Conservation (phyloP, 768 basidiomycete species). For the Russula griseocarnosa region DNA sequence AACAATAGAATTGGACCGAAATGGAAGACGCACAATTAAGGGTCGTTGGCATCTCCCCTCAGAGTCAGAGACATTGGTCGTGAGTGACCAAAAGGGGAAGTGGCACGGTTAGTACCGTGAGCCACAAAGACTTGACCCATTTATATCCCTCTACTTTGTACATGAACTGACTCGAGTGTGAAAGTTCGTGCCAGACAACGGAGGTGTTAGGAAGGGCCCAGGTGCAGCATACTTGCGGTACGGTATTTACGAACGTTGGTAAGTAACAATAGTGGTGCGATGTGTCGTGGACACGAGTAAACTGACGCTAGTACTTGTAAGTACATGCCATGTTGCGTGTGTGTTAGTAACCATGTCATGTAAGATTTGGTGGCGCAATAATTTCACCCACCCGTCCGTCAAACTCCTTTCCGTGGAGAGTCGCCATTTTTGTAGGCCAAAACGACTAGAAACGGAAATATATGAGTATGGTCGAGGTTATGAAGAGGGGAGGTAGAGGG, state of each 20-base stretch:
- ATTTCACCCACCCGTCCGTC: neutral
- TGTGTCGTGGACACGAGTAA: neutral
- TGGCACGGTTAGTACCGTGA: neutral
- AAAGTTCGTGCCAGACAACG: neutral
- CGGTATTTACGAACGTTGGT: neutral
- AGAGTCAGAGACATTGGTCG: constrained; percentile 1
- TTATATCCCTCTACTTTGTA: neutral
- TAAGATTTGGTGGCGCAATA: constrained; percentile 1
- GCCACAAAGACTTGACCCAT: neutral
- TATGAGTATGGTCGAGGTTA: neutral
- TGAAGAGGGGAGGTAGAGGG: neutral
- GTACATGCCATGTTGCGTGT: constrained; percentile 1
- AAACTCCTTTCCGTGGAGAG: neutral
- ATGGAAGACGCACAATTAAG: neutral
- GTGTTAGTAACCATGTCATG: too few species aligned
- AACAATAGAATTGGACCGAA: constrained; percentile 12
- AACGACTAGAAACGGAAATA: neutral
- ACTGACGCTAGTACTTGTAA: constrained; percentile 3
- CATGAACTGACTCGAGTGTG: constrained; percentile 21
- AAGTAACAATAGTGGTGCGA: neutral
- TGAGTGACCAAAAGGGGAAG: neutral
- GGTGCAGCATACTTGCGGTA: constrained; percentile 1
- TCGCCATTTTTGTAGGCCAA: neutral
- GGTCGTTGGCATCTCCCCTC: neutral
- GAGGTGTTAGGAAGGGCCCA: neutral